Evolutionary conservation across 2,329 filamentous ascomycete genomes (phyloP).

Genomic region (Herpotrichia juniperi): DNA sequence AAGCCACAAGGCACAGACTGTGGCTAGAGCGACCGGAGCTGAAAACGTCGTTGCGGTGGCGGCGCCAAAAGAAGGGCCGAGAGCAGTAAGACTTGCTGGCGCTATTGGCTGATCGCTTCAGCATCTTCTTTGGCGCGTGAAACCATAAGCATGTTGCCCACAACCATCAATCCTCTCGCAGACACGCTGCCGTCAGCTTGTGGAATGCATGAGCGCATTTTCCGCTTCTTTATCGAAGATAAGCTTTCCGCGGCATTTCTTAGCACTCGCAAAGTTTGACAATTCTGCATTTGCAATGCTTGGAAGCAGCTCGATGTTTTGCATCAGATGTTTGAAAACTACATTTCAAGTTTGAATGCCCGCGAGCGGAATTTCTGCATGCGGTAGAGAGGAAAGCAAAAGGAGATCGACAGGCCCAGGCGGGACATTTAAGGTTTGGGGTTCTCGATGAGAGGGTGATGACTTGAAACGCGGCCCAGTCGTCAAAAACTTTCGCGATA

Average conservation of each 20-base stretch:
- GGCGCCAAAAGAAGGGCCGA: background rate
- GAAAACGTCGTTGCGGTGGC: background rate
- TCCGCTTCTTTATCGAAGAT: background rate
- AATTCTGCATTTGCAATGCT: background rate
- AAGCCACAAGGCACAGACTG: too few relatives aligned
- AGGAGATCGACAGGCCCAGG: background rate
- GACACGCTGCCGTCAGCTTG: background rate
- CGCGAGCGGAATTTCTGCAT: background rate
- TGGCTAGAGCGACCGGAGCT: background rate
- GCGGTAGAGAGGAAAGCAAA: background rate
- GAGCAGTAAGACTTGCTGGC: background rate
- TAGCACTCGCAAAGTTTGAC: background rate
- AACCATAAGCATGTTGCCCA: background rate
- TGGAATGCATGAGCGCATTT: background rate
- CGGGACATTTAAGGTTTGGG: too few relatives aligned
- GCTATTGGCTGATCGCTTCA: background rate
- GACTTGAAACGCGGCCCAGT: too few relatives aligned
- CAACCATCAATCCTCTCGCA: background rate
- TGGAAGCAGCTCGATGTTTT: background rate
- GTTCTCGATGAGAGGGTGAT: too few relatives aligned
- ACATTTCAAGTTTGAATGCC: background rate
- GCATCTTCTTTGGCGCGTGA: background rate
- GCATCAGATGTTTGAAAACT: too few relatives aligned
- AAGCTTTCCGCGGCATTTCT: slow-evolving; percentile 4
- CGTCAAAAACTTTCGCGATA: too few relatives aligned